Conservation (phyloP, 106 monocot species). For the Amphibolis antarctica region DNA sequence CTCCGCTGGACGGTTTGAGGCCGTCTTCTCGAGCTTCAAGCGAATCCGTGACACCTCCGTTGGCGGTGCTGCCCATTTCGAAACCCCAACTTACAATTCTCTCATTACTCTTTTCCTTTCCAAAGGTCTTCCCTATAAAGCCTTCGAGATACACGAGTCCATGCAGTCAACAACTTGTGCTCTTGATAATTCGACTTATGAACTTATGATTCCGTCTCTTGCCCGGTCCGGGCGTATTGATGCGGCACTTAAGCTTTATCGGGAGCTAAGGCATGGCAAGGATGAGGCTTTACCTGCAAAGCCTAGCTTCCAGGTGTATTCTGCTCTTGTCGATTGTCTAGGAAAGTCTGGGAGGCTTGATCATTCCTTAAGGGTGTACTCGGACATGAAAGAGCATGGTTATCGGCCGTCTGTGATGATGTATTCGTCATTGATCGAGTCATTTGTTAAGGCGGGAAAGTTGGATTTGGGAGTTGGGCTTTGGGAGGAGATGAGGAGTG, state of each 20-base stretch:
- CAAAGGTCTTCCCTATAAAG: constrained; percentile 70
- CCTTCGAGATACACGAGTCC: constrained; percentile 82
- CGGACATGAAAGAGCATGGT: constrained; percentile 57
- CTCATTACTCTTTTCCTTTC: constrained; percentile 64
- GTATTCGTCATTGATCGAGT: constrained; percentile 59
- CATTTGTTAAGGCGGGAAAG: constrained; percentile 79
- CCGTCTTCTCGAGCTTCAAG: constrained; percentile 66
- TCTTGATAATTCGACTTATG: constrained; percentile 51
- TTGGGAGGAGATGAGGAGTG: constrained; percentile 76
- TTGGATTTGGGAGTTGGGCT: constrained; percentile 54
- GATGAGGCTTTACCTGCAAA: neutral
- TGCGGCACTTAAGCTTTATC: constrained; percentile 55
- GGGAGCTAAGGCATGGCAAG: constrained; percentile 29
- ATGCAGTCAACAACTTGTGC: constrained; percentile 23
- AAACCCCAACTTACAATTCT: constrained; percentile 46
- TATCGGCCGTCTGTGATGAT: constrained; percentile 34
- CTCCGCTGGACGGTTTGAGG: constrained; percentile 31
- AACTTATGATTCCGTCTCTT: constrained; percentile 63
- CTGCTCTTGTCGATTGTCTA: constrained; percentile 61
- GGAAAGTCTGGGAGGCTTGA: constrained; percentile 86
- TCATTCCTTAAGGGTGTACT: constrained; percentile 46
- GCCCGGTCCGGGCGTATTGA: constrained; percentile 81
- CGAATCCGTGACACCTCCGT: constrained; percentile 29
- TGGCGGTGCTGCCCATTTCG: constrained; percentile 9
- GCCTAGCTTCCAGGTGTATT: constrained; percentile 35